A percentile compares a stretch with the other conserved stretches of the same genome.
phyloP scores from a whole-genome alignment of 2,329 filamentous ascomycete species.

The Colletotrichum sp. region DNA sequence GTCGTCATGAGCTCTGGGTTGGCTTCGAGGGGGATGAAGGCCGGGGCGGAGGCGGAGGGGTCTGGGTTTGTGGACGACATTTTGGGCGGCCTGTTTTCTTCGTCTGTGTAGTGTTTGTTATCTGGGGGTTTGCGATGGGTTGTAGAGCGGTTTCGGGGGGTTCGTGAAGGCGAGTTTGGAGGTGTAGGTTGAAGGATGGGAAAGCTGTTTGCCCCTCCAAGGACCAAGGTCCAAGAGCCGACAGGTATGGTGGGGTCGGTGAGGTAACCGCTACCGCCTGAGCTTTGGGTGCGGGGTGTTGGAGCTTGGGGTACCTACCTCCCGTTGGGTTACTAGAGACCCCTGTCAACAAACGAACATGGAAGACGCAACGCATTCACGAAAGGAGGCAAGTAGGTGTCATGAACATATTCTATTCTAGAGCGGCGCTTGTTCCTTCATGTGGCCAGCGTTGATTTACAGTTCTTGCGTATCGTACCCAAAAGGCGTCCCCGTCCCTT shows the following conservation, averaged over 20 bases:
- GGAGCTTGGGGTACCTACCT: slow-evolving; percentile 13
- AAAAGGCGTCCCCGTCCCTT: background rate
- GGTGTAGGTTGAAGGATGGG: background rate
- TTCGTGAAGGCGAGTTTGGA: background rate
- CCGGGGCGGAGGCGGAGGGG: slow-evolving; percentile 38
- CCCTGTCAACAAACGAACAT: background rate
- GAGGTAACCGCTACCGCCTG: slow-evolving; percentile 4
- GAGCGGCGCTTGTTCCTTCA: background rate
- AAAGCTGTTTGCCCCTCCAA: slow-evolving; percentile 14
- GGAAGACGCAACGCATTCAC: background rate
- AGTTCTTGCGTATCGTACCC: background rate
- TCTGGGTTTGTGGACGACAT: slow-evolving; percentile 42
- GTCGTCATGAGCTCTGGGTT: slow-evolving; percentile 90
- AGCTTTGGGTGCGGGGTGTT: slow-evolving; percentile 13
- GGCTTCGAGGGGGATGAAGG: slow-evolving; percentile 68
- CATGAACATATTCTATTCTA: background rate
- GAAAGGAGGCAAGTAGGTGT: background rate
- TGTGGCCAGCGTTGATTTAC: background rate
- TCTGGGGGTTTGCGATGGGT: background rate
- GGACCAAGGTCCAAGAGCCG: background rate
- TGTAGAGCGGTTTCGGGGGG: background rate
- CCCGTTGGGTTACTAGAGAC: background rate
- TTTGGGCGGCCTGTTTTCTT: background rate
- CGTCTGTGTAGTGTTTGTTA: background rate
- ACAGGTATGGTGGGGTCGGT: slow-evolving; percentile 1